Evolutionary conservation across 495 filamentous ascomycete species (phyloP).

Genomic region (Penicillium pulvis): DNA sequence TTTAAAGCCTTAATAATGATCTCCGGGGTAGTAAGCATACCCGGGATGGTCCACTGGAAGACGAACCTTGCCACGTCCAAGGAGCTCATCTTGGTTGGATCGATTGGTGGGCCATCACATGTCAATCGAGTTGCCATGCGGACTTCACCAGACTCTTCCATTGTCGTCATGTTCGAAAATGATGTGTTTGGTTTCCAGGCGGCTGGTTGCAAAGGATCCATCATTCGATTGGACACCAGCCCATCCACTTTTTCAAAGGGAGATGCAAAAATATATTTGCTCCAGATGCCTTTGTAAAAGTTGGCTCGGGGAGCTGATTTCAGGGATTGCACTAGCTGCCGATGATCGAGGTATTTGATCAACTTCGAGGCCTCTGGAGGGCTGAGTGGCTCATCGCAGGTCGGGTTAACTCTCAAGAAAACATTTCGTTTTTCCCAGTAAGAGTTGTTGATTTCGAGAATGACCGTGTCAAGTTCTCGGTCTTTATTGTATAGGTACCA

Average conservation of each 20-base stretch:
- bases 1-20: slow-evolving; percentile 3
- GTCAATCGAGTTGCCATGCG: slow-evolving; percentile 1
- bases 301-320: neutral
- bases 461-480: slow-evolving; percentile 62
- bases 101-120: slow-evolving; percentile 3
- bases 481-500: slow-evolving; percentile 73
- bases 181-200: slow-evolving; percentile 1
- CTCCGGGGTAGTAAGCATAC: neutral
- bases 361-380: neutral
- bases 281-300: neutral
- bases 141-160: slow-evolving; percentile 4
- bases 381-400: neutral
- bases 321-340: neutral
- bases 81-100: slow-evolving; percentile 3
- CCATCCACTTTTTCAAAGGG: slow-evolving; percentile 5
- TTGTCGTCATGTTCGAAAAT: slow-evolving; percentile 5
- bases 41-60: neutral
- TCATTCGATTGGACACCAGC: slow-evolving; percentile 1
- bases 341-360: neutral
- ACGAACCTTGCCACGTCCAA: neutral
- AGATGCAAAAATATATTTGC: slow-evolving; percentile 1
- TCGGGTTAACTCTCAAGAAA: slow-evolving; percentile 5
- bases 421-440: slow-evolving; percentile 66
- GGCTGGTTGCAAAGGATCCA: slow-evolving; percentile 3
- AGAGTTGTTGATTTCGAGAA: slow-evolving; percentile 79